Conservation (phyloP, 768 basidiomycete species). For the Phanerodontia chrysosporium region DNA sequence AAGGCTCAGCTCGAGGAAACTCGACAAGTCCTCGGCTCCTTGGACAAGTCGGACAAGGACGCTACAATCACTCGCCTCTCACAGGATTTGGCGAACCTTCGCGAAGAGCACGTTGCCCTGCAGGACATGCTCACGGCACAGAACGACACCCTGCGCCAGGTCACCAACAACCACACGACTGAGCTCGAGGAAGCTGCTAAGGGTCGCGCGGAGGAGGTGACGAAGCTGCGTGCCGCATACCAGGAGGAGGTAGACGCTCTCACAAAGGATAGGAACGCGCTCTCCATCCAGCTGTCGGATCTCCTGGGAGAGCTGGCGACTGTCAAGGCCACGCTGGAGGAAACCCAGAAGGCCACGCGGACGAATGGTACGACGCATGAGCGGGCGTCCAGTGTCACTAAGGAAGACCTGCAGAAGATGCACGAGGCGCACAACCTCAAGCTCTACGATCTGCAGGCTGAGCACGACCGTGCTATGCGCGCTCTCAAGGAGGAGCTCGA, state of each 20-base stretch:
- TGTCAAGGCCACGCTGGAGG: conserved; percentile 50
- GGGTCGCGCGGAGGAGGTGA: conserved; percentile 66
- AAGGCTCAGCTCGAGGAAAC: conserved; percentile 64
- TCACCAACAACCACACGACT: conserved; percentile 62
- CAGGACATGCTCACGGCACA: conserved; percentile 66
- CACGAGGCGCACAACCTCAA: conserved; percentile 86
- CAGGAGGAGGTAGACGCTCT: conserved; percentile 57
- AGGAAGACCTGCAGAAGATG: conserved; percentile 71
- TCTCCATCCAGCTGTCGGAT: conserved; percentile 62
- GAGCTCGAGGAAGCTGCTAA: conserved; percentile 77
- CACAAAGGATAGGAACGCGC: conserved; percentile 56
- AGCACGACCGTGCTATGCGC: conserved; percentile 56
- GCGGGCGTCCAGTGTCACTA: conserved; percentile 50
- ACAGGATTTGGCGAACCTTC: conserved; percentile 56
- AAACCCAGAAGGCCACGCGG: conserved; percentile 45
- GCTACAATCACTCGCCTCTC: conserved; percentile 52
- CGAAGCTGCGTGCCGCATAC: conserved; percentile 53
- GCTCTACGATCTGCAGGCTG: conserved; percentile 67
- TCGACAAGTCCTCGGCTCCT: conserved; percentile 39
- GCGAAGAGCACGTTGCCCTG: conserved; percentile 64
- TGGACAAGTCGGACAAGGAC: conserved; percentile 40
- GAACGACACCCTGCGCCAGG: conserved; percentile 65
- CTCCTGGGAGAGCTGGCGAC: conserved; percentile 75
- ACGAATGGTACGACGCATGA: conserved; percentile 46
- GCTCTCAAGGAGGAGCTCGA: conserved; percentile 55